Evolutionary conservation across 140 eudicot genomes (phyloP).

Genomic region (Senecio squalidus): DNA sequence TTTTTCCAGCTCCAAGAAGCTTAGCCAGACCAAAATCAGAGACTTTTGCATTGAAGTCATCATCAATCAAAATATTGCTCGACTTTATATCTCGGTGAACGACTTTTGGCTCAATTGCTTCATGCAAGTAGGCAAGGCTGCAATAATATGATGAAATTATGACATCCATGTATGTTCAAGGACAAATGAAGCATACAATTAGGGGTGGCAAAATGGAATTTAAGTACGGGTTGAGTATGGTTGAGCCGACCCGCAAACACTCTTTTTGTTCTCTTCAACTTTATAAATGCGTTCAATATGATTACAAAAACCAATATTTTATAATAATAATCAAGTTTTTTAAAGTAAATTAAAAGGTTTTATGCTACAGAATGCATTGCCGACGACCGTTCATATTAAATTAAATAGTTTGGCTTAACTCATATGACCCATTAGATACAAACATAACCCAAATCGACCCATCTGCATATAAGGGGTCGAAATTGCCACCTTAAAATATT

Average conservation of each 20-base stretch:
- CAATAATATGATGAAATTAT: conserved; percentile 20
- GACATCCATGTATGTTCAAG: conserved; percentile 8
- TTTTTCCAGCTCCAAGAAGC: conserved; percentile 89
- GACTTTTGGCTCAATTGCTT: conserved; percentile 95
- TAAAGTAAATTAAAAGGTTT: not conserved
- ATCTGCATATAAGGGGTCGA: not conserved
- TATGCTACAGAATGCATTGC: not conserved
- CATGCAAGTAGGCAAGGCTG: conserved; percentile 95
- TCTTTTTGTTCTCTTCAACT: not conserved
- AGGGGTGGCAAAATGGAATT: not conserved
- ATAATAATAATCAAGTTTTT: not conserved
- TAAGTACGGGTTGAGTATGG: not conserved
- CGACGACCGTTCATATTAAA: not conserved
- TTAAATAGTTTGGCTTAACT: not conserved
- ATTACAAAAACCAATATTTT: not conserved
- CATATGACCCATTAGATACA: not conserved
- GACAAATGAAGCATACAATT: conserved; percentile 6
- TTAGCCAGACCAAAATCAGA: conserved; percentile 95
- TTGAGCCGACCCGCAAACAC: not conserved
- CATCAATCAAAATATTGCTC: conserved; percentile 84
- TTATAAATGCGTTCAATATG: not conserved
- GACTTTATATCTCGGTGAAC: conserved; percentile 95
- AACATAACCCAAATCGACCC: too few species aligned
- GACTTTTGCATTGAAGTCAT: conserved; percentile 82
- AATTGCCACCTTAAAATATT: not conserved